Evolutionary conservation across 805 yeast species (phyloP).

Genomic region (Suhomyces tanzawaensis): DNA sequence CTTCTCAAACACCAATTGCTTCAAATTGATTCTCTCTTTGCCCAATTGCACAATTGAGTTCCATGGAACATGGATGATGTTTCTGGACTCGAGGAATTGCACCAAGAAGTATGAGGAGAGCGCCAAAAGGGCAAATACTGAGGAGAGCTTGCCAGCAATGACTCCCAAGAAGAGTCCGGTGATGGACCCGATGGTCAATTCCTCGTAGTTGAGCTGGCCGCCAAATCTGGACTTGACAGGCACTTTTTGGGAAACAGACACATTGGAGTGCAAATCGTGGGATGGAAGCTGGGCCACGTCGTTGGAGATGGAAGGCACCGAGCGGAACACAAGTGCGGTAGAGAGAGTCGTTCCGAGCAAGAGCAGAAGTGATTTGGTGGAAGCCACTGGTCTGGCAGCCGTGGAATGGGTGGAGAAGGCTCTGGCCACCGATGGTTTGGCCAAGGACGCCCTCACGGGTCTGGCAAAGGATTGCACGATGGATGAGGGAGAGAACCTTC

Average conservation of each 20-base stretch:
- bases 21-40: slow-evolving; percentile 40
- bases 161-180: slow-evolving; percentile 59
- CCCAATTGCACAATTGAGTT: slow-evolving; percentile 33
- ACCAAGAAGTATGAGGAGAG: slow-evolving; percentile 39
- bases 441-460: neutral
- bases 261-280: neutral
- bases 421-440: neutral
- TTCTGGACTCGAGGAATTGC: slow-evolving; percentile 57
- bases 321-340: neutral
- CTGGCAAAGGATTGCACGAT: neutral
- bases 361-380: neutral
- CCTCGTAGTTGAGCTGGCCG: slow-evolving; percentile 56
- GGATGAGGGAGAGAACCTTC: neutral
- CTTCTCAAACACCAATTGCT: slow-evolving; percentile 52
- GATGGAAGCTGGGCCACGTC: slow-evolving; percentile 10
- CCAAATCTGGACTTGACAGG: slow-evolving; percentile 26
- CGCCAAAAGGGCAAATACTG: slow-evolving; percentile 49
- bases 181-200: slow-evolving; percentile 61
- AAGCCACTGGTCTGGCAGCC: neutral
- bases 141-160: slow-evolving; percentile 58
- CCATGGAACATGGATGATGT: slow-evolving; percentile 50
- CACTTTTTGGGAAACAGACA: neutral
- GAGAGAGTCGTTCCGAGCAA: slow-evolving; percentile 1
- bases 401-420: neutral
- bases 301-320: slow-evolving; percentile 5